Conservation (phyloP, 2,329 filamentous ascomycete species). For the Hyphodiscus sp. region DNA sequence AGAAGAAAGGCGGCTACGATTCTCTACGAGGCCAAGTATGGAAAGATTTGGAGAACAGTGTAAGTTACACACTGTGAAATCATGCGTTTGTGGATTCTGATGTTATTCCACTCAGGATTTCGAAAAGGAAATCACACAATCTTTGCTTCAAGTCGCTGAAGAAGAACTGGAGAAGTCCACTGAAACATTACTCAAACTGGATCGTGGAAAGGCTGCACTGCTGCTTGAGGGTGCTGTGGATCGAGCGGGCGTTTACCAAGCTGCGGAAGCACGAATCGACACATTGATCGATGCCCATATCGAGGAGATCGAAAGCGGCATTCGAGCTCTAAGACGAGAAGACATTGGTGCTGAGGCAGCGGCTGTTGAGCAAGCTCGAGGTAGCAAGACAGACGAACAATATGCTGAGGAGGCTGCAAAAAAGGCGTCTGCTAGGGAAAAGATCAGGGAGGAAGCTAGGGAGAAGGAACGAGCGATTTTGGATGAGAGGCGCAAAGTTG, state of each 20-base stretch:
- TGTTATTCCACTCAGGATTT: constrained; percentile 47
- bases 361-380: constrained; percentile 55
- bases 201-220: constrained; percentile 66
- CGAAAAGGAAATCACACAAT: constrained; percentile 58
- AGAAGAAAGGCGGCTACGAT: constrained; percentile 82
- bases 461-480: constrained; percentile 51
- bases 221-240: constrained; percentile 75
- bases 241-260: constrained; percentile 68
- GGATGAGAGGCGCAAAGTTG: constrained; percentile 54
- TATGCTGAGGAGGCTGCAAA: constrained; percentile 62
- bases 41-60: constrained; percentile 65
- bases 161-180: constrained; percentile 71
- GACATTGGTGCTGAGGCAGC: constrained; percentile 67
- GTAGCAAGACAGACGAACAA: constrained; percentile 66
- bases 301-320: constrained; percentile 58
- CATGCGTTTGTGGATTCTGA: not conserved
- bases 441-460: constrained; percentile 52
- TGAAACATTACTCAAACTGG: constrained; percentile 62
- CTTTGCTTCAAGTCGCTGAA: constrained; percentile 64
- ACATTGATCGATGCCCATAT: constrained; percentile 57
- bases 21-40: constrained; percentile 69
- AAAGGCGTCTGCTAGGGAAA: constrained; percentile 54
- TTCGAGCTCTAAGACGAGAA: constrained; percentile 59
- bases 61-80: constrained; percentile 31
- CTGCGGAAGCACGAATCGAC: constrained; percentile 61